Conservation (phyloP, 257 asterid genomes). For the Buddleja alternifolia region DNA sequence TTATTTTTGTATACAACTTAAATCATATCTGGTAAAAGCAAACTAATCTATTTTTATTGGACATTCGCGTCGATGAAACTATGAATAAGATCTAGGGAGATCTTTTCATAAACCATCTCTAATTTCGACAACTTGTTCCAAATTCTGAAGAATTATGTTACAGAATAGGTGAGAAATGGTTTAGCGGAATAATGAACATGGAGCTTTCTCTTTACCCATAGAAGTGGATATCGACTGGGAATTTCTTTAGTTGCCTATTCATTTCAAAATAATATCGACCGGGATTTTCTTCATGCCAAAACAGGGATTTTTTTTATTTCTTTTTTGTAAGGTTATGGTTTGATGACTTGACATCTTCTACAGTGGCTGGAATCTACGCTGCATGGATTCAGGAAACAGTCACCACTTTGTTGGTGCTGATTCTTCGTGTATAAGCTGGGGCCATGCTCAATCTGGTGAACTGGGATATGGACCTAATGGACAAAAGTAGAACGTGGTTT, state of each 20-base stretch:
- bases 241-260: slow-evolving; percentile 3
- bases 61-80: not conserved
- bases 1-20: not conserved
- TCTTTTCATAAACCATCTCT: not conserved
- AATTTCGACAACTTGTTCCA: not conserved
- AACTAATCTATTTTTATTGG: slow-evolving; percentile 1
- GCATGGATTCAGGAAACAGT: slow-evolving; percentile 91
- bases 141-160: not conserved
- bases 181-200: not conserved
- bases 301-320: not conserved
- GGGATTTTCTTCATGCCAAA: slow-evolving; percentile 4
- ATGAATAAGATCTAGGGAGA: not conserved
- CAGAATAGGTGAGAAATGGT: not conserved
- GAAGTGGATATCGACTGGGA: too few relatives aligned
- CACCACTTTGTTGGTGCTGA: slow-evolving; percentile 99
- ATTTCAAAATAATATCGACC: slow-evolving; percentile 2
- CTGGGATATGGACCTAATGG: slow-evolving; percentile 93
- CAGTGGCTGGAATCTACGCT: slow-evolving; percentile 93
- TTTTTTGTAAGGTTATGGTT: not conserved
- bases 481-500: slow-evolving; percentile 66
- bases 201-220: slow-evolving; percentile 1
- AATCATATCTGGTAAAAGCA: not conserved
- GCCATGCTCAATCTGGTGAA: slow-evolving; percentile 93
- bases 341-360: slow-evolving; percentile 27
- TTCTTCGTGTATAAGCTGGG: slow-evolving; percentile 99